Conservation (phyloP, 2,329 filamentous ascomycete genomes). For the Paecilomyces dactylethromorphus region DNA sequence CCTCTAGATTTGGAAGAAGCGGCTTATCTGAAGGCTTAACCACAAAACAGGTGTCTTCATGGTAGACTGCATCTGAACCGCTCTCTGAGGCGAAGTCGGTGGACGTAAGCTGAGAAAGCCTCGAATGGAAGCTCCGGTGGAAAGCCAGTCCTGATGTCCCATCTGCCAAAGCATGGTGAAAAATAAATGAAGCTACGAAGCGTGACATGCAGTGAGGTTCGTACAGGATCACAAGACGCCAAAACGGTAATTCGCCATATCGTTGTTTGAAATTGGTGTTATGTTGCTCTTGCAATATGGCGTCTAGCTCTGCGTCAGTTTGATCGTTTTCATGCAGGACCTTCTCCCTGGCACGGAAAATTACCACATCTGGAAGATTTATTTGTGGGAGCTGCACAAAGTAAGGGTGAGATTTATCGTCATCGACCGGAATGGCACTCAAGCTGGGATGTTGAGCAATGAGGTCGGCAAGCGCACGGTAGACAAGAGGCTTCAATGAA, state of each 20-base stretch:
- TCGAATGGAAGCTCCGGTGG: not conserved
- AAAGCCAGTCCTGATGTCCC: slow-evolving; percentile 1
- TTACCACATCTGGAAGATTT: not conserved
- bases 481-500: not conserved
- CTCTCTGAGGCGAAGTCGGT: not conserved
- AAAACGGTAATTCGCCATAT: not conserved
- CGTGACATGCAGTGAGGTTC: not conserved
- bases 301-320: not conserved
- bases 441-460: not conserved
- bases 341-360: not conserved
- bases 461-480: not conserved
- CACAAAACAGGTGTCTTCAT: not conserved
- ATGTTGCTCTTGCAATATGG: not conserved
- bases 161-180: slow-evolving; percentile 1
- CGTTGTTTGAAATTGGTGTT: not conserved
- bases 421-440: not conserved
- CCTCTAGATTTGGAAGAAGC: too few species aligned
- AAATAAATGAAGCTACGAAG: slow-evolving; percentile 2
- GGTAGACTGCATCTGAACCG: not conserved
- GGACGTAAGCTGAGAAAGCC: not conserved
- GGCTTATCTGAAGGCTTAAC: not conserved
- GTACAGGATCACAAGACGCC: not conserved
- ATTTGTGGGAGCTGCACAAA: not conserved
- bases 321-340: not conserved
- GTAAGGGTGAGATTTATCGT: not conserved